Evolutionary conservation across 169 alveolate species (phyloP).

Genomic region (Plasmodium fragile): DNA sequence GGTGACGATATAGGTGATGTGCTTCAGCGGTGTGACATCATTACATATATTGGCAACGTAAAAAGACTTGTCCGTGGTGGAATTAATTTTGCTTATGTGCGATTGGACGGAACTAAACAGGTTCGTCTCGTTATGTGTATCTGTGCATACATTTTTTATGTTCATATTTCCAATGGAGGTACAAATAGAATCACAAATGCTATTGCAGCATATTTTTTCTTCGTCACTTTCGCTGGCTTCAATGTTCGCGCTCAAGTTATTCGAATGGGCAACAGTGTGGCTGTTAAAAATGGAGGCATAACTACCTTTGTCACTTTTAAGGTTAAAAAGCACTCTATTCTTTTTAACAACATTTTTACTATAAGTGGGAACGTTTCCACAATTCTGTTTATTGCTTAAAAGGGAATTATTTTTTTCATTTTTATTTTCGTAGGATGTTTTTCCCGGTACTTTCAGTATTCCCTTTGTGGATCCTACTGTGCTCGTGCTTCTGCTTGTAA

Average conservation of each 20-base stretch:
- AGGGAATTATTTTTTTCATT: conserved; percentile 17
- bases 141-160: conserved; percentile 72
- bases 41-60: conserved; percentile 75
- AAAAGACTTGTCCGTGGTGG: conserved; percentile 69
- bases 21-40: conserved; percentile 74
- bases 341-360: conserved; percentile 29
- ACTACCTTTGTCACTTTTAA: conserved; percentile 28
- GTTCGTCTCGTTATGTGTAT: conserved; percentile 55
- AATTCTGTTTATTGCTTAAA: conserved; percentile 14
- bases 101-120: conserved; percentile 58
- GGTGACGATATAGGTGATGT: conserved; percentile 66
- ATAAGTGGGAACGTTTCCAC: conserved; percentile 1
- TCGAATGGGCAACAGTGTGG: background rate
- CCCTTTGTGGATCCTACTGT: conserved; percentile 28
- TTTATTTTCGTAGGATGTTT: conserved; percentile 11
- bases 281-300: conserved; percentile 23
- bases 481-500: conserved; percentile 23
- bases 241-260: conserved; percentile 11
- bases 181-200: conserved; percentile 65
- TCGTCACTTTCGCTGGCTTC: conserved; percentile 28
- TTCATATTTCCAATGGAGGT: conserved; percentile 62
- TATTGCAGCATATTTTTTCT: conserved; percentile 27
- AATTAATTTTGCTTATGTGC: conserved; percentile 66
- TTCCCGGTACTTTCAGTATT: conserved; percentile 21
- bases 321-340: conserved; percentile 49